Evolutionary conservation across 768 basidiomycete species (phyloP).

Genomic region (Suillus fuscotomentosus): DNA sequence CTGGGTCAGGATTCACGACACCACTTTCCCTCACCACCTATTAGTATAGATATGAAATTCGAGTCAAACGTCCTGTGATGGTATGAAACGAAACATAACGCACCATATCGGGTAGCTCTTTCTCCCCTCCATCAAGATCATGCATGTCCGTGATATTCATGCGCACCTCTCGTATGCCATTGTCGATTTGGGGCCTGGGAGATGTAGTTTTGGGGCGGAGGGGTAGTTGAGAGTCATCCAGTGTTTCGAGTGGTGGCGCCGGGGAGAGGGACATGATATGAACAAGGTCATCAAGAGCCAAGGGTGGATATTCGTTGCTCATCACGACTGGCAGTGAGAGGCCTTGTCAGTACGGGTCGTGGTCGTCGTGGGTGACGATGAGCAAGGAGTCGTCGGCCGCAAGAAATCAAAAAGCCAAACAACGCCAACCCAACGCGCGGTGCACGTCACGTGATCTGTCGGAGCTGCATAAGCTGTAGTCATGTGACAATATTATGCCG

Average conservation of each 20-base stretch:
- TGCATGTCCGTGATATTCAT: conserved; percentile 44
- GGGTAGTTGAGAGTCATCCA: conserved; percentile 20
- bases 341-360: conserved; percentile 3
- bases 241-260: conserved; percentile 21
- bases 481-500: conserved; percentile 19
- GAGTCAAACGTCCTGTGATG: conserved; percentile 6
- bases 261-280: conserved; percentile 54
- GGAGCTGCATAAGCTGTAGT: conserved; percentile 18
- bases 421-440: conserved; percentile 38
- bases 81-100: conserved; percentile 19
- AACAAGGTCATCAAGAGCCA: conserved; percentile 56
- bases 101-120: conserved; percentile 60
- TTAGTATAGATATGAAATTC: not conserved
- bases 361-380: conserved; percentile 12
- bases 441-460: conserved; percentile 29
- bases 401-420: conserved; percentile 33
- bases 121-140: conserved; percentile 39
- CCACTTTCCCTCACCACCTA: conserved; percentile 52
- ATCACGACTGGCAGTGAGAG: conserved; percentile 18
- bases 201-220: conserved; percentile 22
- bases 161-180: conserved; percentile 51
- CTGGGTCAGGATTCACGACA: conserved; percentile 39
- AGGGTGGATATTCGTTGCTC: conserved; percentile 36
- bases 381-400: conserved; percentile 8
- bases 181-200: conserved; percentile 41